These are phyloP conservation scores for Coelastrella sp. DNA, from an alignment of 139 green algal genomes.

Conservation along the genomic window DNA sequence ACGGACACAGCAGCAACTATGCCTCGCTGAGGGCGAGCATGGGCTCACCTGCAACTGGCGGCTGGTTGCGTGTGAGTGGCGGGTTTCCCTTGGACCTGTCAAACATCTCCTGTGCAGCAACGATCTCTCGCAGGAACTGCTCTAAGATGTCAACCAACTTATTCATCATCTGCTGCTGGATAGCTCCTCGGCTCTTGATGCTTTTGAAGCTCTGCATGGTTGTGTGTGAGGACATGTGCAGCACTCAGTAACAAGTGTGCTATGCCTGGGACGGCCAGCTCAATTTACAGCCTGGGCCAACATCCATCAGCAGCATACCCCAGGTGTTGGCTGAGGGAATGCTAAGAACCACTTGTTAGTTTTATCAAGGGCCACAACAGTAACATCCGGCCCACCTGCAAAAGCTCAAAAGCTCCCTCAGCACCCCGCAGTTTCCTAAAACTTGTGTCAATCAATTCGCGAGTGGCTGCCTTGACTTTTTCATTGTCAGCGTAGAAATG, in stretches of 20 bases:
- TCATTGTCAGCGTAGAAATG: slow-evolving; percentile 86
- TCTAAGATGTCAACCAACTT: slow-evolving; percentile 93
- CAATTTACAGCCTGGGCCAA: no score
- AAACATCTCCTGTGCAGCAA: slow-evolving; percentile 74
- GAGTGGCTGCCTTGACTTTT: slow-evolving; percentile 47
- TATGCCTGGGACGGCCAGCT: no score
- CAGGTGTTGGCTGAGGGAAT: background rate
- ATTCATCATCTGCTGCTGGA: slow-evolving; percentile 92
- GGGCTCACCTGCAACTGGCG: slow-evolving; percentile 73
- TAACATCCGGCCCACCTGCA: slow-evolving; percentile 53
- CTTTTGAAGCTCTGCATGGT: slow-evolving; percentile 85
- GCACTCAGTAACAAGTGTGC: background rate
- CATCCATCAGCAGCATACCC: background rate
- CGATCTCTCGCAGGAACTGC: slow-evolving; percentile 90
- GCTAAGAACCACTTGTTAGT: no score
- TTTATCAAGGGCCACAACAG: background rate
- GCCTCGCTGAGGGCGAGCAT: background rate
- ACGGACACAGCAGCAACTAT: no score
- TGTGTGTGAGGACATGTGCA: background rate
- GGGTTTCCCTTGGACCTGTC: slow-evolving; percentile 69
- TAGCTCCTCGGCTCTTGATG: slow-evolving; percentile 86
- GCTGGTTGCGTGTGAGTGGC: slow-evolving; percentile 84
- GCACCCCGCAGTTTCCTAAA: slow-evolving; percentile 92
- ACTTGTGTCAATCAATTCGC: slow-evolving; percentile 92
- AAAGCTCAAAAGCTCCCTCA: slow-evolving; percentile 90